These are phyloP conservation scores for Rhizopus stolonifer DNA, from an alignment of 371 early-diverging fungal genomes.

Conservation along the genomic window DNA sequence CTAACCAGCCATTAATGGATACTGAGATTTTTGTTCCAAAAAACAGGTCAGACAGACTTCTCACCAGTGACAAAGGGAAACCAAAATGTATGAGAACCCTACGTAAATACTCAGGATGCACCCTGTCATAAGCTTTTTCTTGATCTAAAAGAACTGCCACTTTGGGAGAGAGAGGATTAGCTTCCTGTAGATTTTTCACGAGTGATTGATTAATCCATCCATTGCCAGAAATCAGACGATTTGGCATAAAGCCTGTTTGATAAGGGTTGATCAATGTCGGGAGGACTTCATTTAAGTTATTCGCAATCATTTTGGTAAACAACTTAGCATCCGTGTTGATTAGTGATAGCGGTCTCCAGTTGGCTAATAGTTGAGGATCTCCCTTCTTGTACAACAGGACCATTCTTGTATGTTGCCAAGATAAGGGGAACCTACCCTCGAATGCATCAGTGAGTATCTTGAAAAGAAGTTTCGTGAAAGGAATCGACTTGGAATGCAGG, in stretches of 20 bases:
- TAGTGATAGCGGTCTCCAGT: slow-evolving; percentile 24
- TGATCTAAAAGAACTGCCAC: slow-evolving; percentile 12
- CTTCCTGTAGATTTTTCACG: too few relatives aligned
- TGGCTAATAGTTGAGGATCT: slow-evolving; percentile 7
- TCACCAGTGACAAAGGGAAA: background rate
- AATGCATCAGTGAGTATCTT: background rate
- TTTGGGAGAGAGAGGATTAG: background rate
- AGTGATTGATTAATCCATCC: too few relatives aligned
- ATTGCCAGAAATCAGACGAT: too few relatives aligned
- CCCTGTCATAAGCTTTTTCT: too few relatives aligned
- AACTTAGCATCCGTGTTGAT: slow-evolving; percentile 28
- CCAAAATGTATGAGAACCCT: background rate
- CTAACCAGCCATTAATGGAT: slow-evolving; percentile 16
- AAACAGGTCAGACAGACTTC: slow-evolving; percentile 1
- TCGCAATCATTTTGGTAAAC: slow-evolving; percentile 19
- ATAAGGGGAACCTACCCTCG: slow-evolving; percentile 3
- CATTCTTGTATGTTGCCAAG: slow-evolving; percentile 19
- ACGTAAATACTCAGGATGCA: too few relatives aligned
- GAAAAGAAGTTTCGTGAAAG: background rate
- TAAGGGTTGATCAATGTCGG: background rate
- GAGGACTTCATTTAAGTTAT: slow-evolving; percentile 1
- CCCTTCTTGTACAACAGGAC: slow-evolving; percentile 18
- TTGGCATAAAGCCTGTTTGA: too few relatives aligned
- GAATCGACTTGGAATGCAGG: background rate
- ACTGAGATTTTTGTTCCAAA: slow-evolving; percentile 10